Conservation (phyloP, 2,329 filamentous ascomycete species). For the Domatiomyces globalis region DNA sequence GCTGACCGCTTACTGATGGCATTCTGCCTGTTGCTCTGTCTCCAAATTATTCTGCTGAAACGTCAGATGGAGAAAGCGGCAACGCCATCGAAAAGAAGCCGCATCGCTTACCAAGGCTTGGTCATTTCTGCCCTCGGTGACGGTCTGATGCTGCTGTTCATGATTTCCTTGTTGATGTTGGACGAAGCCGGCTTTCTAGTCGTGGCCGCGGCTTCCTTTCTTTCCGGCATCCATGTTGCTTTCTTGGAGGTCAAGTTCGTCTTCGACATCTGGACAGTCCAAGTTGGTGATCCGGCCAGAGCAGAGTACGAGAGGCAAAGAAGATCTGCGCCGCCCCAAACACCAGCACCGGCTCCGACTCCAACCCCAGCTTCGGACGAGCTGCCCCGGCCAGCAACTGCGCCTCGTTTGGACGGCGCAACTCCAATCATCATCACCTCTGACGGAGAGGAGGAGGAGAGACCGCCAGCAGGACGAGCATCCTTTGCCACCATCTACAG, state of each 20-base stretch:
- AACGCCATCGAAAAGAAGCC: constrained; percentile 49
- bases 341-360: constrained; percentile 14
- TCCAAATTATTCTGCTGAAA: constrained; percentile 43
- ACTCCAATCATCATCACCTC: constrained; percentile 45
- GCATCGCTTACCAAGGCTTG: constrained; percentile 51
- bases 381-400: constrained; percentile 39
- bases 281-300: constrained; percentile 35
- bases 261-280: constrained; percentile 53
- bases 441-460: constrained; percentile 37
- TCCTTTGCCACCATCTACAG: constrained; percentile 45
- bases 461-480: constrained; percentile 6
- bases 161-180: constrained; percentile 42
- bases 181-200: constrained; percentile 41
- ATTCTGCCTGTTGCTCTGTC: constrained; percentile 38
- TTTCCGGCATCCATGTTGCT: constrained; percentile 46
- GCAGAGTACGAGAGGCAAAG: constrained; percentile 27
- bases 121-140: constrained; percentile 48
- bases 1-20: constrained; percentile 35
- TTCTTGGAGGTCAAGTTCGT: constrained; percentile 52
- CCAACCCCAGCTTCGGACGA: constrained; percentile 13
- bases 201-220: constrained; percentile 42
- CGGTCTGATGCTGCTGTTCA: constrained; percentile 41
- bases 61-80: constrained; percentile 51
- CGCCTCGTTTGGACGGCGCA: constrained; percentile 31
- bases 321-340: constrained; percentile 4